phyloP scores from a whole-genome alignment of 345 rosid genomes.

The Brassica cretica region DNA sequence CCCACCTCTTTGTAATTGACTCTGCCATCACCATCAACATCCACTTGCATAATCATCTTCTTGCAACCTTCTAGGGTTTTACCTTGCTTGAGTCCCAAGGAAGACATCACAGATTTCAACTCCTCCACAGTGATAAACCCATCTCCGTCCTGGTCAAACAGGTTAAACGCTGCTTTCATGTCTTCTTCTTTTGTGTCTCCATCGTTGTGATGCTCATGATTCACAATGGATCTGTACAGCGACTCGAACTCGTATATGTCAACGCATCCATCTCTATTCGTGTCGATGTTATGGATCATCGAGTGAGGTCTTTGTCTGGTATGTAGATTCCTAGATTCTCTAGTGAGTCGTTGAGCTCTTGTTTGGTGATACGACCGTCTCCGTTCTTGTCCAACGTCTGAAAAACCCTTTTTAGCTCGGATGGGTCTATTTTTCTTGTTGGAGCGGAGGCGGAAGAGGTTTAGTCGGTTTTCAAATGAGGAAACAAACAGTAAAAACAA shows the following conservation, averaged over 20 bases:
- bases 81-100: background rate
- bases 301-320: conserved; percentile 36
- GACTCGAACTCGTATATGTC: background rate
- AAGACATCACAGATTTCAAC: background rate
- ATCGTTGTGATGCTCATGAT: background rate
- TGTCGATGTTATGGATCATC: conserved; percentile 37
- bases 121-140: background rate
- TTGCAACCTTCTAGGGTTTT: background rate
- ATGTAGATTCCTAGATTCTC: conserved; percentile 44
- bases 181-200: background rate
- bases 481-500: too few species aligned
- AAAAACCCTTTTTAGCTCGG: conserved; percentile 39
- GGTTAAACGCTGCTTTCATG: background rate
- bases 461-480: too few species aligned
- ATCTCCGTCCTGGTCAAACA: background rate
- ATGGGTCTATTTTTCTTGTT: conserved; percentile 11
- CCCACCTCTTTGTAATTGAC: background rate
- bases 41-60: background rate
- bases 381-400: conserved; percentile 42
- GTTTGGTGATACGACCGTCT: conserved; percentile 41
- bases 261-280: background rate
- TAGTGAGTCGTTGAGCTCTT: conserved; percentile 39
- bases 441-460: background rate
- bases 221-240: background rate
- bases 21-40: background rate